Conservation (phyloP, 345 rosid species). For the Adansonia digitata region DNA sequence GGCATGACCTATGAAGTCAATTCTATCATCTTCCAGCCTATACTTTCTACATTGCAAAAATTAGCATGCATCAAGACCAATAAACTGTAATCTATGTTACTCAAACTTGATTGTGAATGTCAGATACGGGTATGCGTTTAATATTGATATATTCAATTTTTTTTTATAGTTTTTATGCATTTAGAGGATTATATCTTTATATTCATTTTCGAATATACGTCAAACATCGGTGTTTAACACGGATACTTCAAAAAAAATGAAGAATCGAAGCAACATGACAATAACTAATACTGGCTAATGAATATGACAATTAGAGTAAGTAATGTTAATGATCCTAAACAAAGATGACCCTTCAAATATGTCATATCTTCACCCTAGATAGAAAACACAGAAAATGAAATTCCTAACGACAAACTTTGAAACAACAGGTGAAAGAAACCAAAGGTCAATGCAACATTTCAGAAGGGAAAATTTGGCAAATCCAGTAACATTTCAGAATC, state of each 20-base stretch:
- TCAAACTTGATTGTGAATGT: no score
- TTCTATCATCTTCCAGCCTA: constrained; percentile 85
- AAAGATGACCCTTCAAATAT: background rate
- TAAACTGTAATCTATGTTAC: background rate
- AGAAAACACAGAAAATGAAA: no score
- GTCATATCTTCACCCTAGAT: background rate
- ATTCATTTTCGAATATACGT: no score
- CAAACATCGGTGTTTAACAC: no score
- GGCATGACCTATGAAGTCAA: constrained; percentile 94
- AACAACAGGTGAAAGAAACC: background rate
- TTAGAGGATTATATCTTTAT: no score
- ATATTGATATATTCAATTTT: no score
- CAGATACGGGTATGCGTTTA: no score
- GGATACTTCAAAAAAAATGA: no score
- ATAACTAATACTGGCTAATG: background rate
- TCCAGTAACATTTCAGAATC: background rate
- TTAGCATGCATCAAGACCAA: background rate
- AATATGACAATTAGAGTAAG: background rate
- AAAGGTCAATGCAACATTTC: no score
- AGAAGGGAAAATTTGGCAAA: background rate
- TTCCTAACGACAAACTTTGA: background rate
- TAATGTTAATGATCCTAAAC: background rate
- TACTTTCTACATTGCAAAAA: constrained; percentile 44
- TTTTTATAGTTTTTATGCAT: no score
- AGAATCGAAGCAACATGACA: no score